Percentiles rank a stretch among this genome's conserved stretches.
These are phyloP conservation scores for Penicillium odoratum DNA, from an alignment of 495 filamentous ascomycete species.

Conservation along the genomic window DNA sequence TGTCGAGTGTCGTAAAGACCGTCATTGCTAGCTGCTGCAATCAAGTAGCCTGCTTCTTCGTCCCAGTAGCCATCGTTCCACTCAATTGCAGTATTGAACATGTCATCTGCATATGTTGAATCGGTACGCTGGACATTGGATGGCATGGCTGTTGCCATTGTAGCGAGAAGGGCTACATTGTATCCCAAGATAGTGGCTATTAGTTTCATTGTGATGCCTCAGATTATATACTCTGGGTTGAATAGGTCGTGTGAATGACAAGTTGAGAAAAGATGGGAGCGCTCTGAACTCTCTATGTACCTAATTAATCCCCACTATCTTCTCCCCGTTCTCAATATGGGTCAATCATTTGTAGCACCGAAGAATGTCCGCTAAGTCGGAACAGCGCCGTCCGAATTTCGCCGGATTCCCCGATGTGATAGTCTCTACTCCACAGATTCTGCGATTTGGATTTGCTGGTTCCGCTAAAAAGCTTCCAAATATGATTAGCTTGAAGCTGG, in stretches of 20 bases:
- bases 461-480: not conserved
- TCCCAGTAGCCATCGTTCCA: conserved; percentile 25
- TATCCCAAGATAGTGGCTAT: not conserved
- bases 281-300: not conserved
- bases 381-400: not conserved
- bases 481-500: not conserved
- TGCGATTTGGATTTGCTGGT: not conserved
- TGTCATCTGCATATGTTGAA: conserved; percentile 14
- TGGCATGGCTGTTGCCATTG: conserved; percentile 5
- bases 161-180: not conserved
- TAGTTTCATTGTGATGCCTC: not conserved
- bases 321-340: not conserved
- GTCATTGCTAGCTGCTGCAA: conserved; percentile 11
- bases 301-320: not conserved
- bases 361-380: not conserved
- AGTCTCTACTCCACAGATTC: not conserved
- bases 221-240: not conserved
- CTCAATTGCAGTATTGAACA: conserved; percentile 25
- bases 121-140: not conserved
- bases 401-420: not conserved
- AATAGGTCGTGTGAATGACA: not conserved
- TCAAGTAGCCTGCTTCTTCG: conserved; percentile 17
- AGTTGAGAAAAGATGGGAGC: not conserved
- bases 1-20: conserved; percentile 35
- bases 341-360: not conserved